These are phyloP conservation scores for Phytopythium oedochilum DNA, from an alignment of 352 stramenopile genomes.

Conservation along the genomic window DNA sequence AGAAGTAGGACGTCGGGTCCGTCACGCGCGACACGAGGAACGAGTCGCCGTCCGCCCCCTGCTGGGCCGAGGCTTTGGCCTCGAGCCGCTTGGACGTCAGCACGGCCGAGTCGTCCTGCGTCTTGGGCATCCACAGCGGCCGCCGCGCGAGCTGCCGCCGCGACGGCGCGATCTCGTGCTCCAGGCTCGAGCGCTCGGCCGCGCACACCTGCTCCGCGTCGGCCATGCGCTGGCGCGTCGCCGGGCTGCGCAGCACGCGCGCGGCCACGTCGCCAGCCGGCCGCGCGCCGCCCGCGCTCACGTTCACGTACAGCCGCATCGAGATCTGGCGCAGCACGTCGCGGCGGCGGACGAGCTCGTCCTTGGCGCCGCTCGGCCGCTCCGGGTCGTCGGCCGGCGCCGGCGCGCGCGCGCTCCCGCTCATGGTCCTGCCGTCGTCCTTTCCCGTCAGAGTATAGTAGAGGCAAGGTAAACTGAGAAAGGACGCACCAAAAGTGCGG, in stretches of 20 bases:
- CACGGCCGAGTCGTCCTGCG: slow-evolving; percentile 74
- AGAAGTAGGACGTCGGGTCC: slow-evolving; percentile 87
- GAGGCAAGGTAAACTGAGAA: slow-evolving; percentile 1
- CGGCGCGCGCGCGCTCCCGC: background rate
- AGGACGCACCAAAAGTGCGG: slow-evolving; percentile 34
- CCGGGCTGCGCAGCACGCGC: slow-evolving; percentile 62
- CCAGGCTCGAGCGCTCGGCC: slow-evolving; percentile 40
- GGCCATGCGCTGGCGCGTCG: slow-evolving; percentile 38
- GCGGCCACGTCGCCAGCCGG: slow-evolving; percentile 50
- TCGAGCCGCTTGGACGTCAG: slow-evolving; percentile 12
- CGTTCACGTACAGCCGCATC: slow-evolving; percentile 73
- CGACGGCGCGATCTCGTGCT: slow-evolving; percentile 60
- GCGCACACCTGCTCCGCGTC: slow-evolving; percentile 50
- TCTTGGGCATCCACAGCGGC: slow-evolving; percentile 68
- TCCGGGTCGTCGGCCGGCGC: background rate
- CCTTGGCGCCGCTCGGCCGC: slow-evolving; percentile 1
- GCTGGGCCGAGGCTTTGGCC: slow-evolving; percentile 21
- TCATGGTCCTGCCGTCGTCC: background rate
- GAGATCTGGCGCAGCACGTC: slow-evolving; percentile 75
- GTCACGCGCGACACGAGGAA: slow-evolving; percentile 81
- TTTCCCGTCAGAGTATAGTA: background rate
- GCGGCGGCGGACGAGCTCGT: slow-evolving; percentile 33
- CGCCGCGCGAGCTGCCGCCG: slow-evolving; percentile 46
- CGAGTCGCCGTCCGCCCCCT: too few species aligned
- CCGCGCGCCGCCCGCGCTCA: slow-evolving; percentile 8